These are phyloP conservation scores for Diddensiella transvaalensis DNA, from an alignment of 805 yeast genomes.

Conservation along the genomic window DNA sequence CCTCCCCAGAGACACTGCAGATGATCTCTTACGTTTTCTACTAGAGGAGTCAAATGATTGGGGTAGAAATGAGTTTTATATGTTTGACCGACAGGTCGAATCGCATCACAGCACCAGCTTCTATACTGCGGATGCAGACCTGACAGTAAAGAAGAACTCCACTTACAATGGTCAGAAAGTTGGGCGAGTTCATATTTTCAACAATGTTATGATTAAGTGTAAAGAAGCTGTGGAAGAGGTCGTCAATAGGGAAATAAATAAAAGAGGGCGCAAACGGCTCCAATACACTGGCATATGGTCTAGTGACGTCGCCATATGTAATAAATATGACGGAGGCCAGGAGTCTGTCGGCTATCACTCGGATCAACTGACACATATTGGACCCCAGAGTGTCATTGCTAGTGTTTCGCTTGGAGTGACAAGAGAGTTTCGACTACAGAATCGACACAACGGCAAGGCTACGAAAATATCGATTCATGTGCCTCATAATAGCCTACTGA, in stretches of 20 bases:
- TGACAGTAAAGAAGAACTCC: constrained; percentile 18
- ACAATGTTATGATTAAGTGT: constrained; percentile 40
- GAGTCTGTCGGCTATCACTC: constrained; percentile 71
- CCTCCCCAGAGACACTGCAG: constrained; percentile 49
- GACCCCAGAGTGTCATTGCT: constrained; percentile 67
- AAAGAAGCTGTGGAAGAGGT: constrained; percentile 39
- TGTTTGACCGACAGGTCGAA: constrained; percentile 58
- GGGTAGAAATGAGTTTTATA: constrained; percentile 46
- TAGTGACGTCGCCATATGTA: constrained; percentile 53
- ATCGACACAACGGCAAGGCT: constrained; percentile 27
- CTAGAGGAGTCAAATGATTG: constrained; percentile 41
- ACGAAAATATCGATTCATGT: constrained; percentile 51
- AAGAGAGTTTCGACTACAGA: constrained; percentile 58
- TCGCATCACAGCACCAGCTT: constrained; percentile 53
- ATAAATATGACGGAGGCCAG: constrained; percentile 47
- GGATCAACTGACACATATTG: constrained; percentile 66
- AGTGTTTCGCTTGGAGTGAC: constrained; percentile 68
- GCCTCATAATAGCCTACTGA: constrained; percentile 63
- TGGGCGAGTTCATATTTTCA: constrained; percentile 34
- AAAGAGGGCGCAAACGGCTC: constrained; percentile 35
- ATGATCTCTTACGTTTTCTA: constrained; percentile 42
- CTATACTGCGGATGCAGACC: constrained; percentile 32
- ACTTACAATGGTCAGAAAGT: constrained; percentile 41
- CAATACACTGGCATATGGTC: constrained; percentile 47
- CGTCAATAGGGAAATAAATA: constrained; percentile 38